Percentiles rank a stretch among this genome's conserved stretches.
Conservation (phyloP, 2,329 filamentous ascomycete species). For the Xylariaceae sp. region DNA sequence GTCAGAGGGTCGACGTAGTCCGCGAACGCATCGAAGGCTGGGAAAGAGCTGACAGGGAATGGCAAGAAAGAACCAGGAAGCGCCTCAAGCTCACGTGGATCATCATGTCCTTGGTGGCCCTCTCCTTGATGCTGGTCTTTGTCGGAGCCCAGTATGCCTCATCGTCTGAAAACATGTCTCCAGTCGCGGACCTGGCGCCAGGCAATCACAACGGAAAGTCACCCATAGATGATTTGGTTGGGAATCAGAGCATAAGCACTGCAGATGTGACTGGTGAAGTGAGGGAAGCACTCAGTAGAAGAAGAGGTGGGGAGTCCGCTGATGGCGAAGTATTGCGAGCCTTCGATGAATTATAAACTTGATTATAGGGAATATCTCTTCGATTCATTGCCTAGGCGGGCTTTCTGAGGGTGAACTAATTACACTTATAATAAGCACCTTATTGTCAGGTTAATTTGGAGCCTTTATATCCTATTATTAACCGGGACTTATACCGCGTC, state of each 20-base stretch:
- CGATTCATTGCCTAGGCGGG: no score
- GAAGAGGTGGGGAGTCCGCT: slow-evolving; percentile 21
- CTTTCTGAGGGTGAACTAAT: no score
- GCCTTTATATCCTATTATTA: no score
- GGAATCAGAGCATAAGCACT: slow-evolving; percentile 28
- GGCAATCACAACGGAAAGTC: slow-evolving; percentile 9
- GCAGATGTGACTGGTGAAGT: slow-evolving; percentile 32
- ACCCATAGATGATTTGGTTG: slow-evolving; percentile 12
- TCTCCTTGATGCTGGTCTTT: slow-evolving; percentile 52
- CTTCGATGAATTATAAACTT: slow-evolving; percentile 38
- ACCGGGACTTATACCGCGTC: no score
- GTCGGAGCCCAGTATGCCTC: slow-evolving; percentile 40
- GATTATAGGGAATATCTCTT: neutral
- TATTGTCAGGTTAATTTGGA: neutral
- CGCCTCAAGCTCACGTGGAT: slow-evolving; percentile 67
- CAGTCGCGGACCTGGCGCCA: slow-evolving; percentile 13
- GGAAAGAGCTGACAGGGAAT: slow-evolving; percentile 67
- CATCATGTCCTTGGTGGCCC: slow-evolving; percentile 52
- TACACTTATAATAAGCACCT: no score
- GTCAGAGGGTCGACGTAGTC: slow-evolving; percentile 65
- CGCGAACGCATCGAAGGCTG: slow-evolving; percentile 66
- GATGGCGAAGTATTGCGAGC: slow-evolving; percentile 35
- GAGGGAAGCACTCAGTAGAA: slow-evolving; percentile 32
- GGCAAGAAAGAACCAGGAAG: slow-evolving; percentile 68
- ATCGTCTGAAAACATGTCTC: slow-evolving; percentile 20